phyloP scores from a whole-genome alignment of 2,329 filamentous ascomycete genomes.

The Lizonia empirigonia region DNA sequence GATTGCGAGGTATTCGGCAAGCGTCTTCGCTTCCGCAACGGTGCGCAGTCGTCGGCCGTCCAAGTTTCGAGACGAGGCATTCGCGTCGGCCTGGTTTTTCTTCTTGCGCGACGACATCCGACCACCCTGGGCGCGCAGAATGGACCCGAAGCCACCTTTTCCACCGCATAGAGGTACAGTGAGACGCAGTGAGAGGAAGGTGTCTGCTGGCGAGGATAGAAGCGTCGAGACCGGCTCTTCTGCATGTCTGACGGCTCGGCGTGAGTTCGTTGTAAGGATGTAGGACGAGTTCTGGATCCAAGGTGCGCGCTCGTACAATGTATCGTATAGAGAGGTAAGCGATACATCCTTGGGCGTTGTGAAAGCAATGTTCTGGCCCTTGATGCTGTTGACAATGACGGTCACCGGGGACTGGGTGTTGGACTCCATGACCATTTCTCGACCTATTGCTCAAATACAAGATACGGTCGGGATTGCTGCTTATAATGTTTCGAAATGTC shows the following conservation, averaged over 20 bases:
- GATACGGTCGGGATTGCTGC: no score
- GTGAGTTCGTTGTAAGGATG: slow-evolving; percentile 81
- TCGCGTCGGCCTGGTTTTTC: slow-evolving; percentile 79
- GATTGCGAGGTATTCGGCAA: slow-evolving; percentile 92
- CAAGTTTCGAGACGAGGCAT: slow-evolving; percentile 89
- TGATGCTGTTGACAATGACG: slow-evolving; percentile 82
- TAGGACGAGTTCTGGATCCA: slow-evolving; percentile 62
- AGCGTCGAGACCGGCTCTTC: slow-evolving; percentile 64
- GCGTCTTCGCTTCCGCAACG: slow-evolving; percentile 90
- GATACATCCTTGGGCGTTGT: slow-evolving; percentile 73
- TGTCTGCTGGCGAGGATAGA: slow-evolving; percentile 62
- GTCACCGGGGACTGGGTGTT: slow-evolving; percentile 36
- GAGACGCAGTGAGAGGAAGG: slow-evolving; percentile 82
- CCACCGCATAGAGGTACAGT: slow-evolving; percentile 82
- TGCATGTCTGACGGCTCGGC: slow-evolving; percentile 68
- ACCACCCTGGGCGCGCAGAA: slow-evolving; percentile 92
- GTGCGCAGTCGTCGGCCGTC: slow-evolving; percentile 89
- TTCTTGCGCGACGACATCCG: slow-evolving; percentile 98
- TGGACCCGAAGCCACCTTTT: slow-evolving; percentile 97
- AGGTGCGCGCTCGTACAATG: slow-evolving; percentile 63
- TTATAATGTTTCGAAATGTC: neutral
- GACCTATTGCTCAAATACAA: no score
- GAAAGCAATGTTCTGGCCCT: slow-evolving; percentile 80
- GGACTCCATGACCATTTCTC: slow-evolving; percentile 41
- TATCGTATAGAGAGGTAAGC: slow-evolving; percentile 72